Evolutionary conservation across 108 stramenopile genomes (phyloP).

Genomic region (Asterionellopsis glacialis): DNA sequence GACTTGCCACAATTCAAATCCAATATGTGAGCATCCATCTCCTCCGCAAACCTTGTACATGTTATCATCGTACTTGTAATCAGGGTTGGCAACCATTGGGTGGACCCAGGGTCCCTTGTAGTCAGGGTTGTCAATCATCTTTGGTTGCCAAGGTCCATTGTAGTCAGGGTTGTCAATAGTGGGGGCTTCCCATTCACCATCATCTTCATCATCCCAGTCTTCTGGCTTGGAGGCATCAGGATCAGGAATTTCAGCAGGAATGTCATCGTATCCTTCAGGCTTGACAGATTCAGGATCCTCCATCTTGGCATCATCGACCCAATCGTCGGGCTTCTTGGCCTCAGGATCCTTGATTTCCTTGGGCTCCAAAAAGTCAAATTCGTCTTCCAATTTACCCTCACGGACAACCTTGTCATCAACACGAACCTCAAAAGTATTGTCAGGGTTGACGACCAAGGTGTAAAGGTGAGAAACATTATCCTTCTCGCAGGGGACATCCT

Average conservation of each 20-base stretch:
- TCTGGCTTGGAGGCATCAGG: constrained; percentile 93
- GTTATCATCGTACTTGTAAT: constrained; percentile 81
- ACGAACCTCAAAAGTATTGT: constrained; percentile 97
- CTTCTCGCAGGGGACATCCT: constrained; percentile 84
- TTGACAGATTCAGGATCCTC: constrained; percentile 94
- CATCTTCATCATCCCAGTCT: constrained; percentile 99
- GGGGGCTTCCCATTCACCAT: constrained; percentile 96
- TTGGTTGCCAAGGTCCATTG: constrained; percentile 94
- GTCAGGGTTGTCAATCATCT: constrained; percentile 94
- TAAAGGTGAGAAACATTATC: constrained; percentile 94
- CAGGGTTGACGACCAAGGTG: constrained; percentile 91
- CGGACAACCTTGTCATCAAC: constrained; percentile 95
- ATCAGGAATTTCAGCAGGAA: constrained; percentile 89
- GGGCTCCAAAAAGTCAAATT: constrained; percentile 89
- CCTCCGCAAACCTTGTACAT: constrained; percentile 93
- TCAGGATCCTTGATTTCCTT: constrained; percentile 97
- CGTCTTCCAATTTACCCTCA: constrained; percentile 89
- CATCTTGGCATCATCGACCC: constrained; percentile 95
- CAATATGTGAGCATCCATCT: constrained; percentile 92
- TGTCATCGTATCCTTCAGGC: constrained; percentile 97
- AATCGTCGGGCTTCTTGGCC: constrained; percentile 92
- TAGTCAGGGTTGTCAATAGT: constrained; percentile 98
- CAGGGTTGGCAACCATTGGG: constrained; percentile 95
- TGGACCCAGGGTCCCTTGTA: constrained; percentile 97
- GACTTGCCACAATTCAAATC: constrained; percentile 99